Evolutionary conservation across 2,329 filamentous ascomycete genomes (phyloP), one percentile per base, ranked within the genome.

Genomic region (Phialophora expanda): DNA sequence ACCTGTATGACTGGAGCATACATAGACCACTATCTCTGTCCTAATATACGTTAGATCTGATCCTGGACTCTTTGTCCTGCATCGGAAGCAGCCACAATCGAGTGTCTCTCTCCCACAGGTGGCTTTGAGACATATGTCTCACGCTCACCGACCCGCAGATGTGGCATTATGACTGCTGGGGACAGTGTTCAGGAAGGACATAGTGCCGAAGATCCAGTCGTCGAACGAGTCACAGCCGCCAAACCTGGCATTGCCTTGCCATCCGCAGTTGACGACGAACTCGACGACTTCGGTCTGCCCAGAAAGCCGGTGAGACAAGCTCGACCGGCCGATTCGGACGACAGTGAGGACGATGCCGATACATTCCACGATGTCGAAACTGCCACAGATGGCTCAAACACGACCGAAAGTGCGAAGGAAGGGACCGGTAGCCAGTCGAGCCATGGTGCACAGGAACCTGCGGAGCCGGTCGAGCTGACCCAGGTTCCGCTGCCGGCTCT

Each of bases 201-300:
- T 12, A 8, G 46, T 56, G 26, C 44, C 32, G 34, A 65, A 57
- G 53, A 64, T 26, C 56, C 56, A 4, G 41, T n/a, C 28, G 38
- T n/a, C 4, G 53, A 51, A 57, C 56, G 26, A 5, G n/a, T 50
- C n/a, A 32, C 54, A 14, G 50, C 11, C 9, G 24, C 26, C 34
- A 28, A 22, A 30, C 14, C 53, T 8, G 26, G 38, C 24, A 17
- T 50, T 20, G n/a, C 30, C 14, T 11, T 61, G 20, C 14, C 41
- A 8, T 17, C 57, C 38, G 17, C 38, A n/a, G 58, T 53, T n/a
- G 30, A 48, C 30, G 28, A 50, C 20, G 86, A 89, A 73, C 78
- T 87, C 66, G 89, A 92, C 76, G 89, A 92, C 70, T 92, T 91
- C 75, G 89, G 89, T 58, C 79, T 92, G 69, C 89, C 89, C 20